Conservation (phyloP, 441 rosid genomes). For the Euphorbia celastroides region DNA sequence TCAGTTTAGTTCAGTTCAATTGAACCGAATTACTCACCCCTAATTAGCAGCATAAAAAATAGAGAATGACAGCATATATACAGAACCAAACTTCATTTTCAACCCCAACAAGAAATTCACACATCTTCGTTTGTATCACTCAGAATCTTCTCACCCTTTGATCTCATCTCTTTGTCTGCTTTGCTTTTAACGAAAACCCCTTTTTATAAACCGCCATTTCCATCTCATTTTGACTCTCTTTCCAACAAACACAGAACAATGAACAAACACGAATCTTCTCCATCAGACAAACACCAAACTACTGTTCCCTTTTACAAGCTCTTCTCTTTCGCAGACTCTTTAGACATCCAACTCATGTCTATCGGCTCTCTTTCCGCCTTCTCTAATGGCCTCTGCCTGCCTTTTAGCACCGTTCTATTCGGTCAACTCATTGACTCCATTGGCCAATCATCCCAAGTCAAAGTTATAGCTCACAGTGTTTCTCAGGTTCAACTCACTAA, state of each 20-base stretch:
- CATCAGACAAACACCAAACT: conserved; percentile 2
- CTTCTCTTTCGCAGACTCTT: conserved; percentile 41
- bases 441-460: conserved; percentile 7
- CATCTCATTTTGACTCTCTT: no score
- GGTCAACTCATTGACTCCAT: conserved; percentile 22
- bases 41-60: no score
- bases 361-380: conserved; percentile 34
- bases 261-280: conserved; percentile 10
- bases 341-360: conserved; percentile 34
- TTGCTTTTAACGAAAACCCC: not conserved
- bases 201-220: no score
- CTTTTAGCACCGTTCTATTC: conserved; percentile 37
- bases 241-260: conserved; percentile 1
- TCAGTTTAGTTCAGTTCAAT: no score
- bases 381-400: conserved; percentile 39
- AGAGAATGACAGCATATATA: not conserved
- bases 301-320: conserved; percentile 33
- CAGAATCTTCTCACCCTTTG: not conserved
- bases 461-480: not conserved
- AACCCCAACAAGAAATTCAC: not conserved
- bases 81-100: not conserved
- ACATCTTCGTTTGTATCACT: not conserved
- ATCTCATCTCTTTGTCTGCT: not conserved
- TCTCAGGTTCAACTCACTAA: no score
- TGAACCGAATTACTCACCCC: no score